These are phyloP conservation scores for Thielaviopsis populi DNA, from an alignment of 2,329 filamentous ascomycete genomes.

Conservation along the genomic window DNA sequence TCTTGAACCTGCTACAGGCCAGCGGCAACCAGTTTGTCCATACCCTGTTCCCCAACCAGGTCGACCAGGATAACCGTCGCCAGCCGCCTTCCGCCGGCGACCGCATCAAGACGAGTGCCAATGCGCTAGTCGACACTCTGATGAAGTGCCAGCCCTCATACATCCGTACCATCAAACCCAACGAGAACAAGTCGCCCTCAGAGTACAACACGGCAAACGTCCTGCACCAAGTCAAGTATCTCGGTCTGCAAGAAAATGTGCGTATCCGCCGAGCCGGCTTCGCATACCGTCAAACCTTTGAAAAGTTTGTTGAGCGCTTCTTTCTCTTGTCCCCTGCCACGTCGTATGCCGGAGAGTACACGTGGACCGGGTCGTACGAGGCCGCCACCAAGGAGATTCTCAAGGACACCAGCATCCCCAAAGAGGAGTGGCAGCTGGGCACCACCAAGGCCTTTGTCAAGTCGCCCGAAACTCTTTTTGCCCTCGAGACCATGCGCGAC, in stretches of 20 bases:
- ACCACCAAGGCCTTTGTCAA: slow-evolving; percentile 97
- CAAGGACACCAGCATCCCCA: slow-evolving; percentile 88
- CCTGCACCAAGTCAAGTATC: slow-evolving; percentile 95
- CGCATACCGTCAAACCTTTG: slow-evolving; percentile 90
- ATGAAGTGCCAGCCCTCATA: slow-evolving; percentile 98
- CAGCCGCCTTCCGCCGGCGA: slow-evolving; percentile 90
- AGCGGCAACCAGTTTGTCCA: slow-evolving; percentile 81
- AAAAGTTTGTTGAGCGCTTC: slow-evolving; percentile 96
- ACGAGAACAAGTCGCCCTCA: slow-evolving; percentile 91
- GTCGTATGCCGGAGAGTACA: slow-evolving; percentile 93
- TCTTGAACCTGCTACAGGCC: slow-evolving; percentile 70
- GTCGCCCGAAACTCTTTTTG: slow-evolving; percentile 90
- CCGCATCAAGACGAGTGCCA: slow-evolving; percentile 88
- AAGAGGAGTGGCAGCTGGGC: slow-evolving; percentile 94
- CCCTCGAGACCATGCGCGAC: slow-evolving; percentile 93
- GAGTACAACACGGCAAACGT: slow-evolving; percentile 91
- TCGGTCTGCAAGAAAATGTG: slow-evolving; percentile 98
- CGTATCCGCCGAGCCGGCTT: slow-evolving; percentile 93
- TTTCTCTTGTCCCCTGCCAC: slow-evolving; percentile 89
- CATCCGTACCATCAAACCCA: slow-evolving; percentile 97
- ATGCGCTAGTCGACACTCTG: slow-evolving; percentile 82
- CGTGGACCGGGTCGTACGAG: slow-evolving; percentile 78
- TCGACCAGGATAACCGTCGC: slow-evolving; percentile 90
- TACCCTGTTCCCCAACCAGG: slow-evolving; percentile 75
- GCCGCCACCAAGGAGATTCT: slow-evolving; percentile 83